Conservation (phyloP, 495 filamentous ascomycete species). For the Podospora fimiseda region DNA sequence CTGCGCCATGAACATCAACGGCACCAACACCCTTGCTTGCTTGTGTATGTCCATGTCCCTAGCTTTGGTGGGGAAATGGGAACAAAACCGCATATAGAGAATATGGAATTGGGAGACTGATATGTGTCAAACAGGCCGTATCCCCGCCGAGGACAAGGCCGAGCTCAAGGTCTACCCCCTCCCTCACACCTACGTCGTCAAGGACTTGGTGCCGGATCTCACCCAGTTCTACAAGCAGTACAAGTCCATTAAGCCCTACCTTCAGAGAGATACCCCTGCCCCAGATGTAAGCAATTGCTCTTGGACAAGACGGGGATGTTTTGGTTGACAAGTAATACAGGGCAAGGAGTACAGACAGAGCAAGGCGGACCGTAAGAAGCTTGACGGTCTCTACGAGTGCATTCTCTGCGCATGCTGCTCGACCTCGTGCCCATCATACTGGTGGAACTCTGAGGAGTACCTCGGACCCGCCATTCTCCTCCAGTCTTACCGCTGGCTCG, state of each 20-base stretch:
- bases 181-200: constrained; percentile 98
- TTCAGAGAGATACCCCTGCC: constrained; percentile 75
- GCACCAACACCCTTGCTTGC: constrained; percentile 92
- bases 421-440: constrained; percentile 96
- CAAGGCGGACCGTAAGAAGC: constrained; percentile 85
- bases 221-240: constrained; percentile 99
- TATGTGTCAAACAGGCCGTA: constrained; percentile 63
- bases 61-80: not conserved
- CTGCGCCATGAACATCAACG: constrained; percentile 99
- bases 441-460: constrained; percentile 99
- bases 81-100: not conserved
- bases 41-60: constrained; percentile 64
- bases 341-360: constrained; percentile 86
- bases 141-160: constrained; percentile 70
- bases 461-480: constrained; percentile 92
- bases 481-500: constrained; percentile 95
- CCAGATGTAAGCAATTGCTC: constrained; percentile 55
- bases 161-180: constrained; percentile 96
- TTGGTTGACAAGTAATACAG: constrained; percentile 36
- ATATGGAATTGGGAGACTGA: constrained; percentile 4
- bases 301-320: not conserved
- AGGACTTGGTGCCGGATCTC: constrained; percentile 94
- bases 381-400: constrained; percentile 98
- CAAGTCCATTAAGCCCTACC: constrained; percentile 98
- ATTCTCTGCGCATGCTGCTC: constrained; percentile 99